These are phyloP conservation scores for Dendrobium catenatum DNA, from an alignment of 106 monocot genomes.

Conservation along the genomic window DNA sequence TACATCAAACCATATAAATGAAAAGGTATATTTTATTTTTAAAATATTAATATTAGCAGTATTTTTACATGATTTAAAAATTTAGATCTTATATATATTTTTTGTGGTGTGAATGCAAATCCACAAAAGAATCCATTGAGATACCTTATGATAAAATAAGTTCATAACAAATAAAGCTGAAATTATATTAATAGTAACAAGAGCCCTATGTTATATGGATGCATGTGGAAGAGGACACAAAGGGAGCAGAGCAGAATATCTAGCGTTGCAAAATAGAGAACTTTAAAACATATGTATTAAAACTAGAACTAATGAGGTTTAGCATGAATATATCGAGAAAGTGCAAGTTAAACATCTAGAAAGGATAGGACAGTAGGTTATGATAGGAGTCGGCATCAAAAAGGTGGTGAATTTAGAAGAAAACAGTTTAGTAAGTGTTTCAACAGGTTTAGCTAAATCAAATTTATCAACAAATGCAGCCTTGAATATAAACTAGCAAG, in stretches of 20 bases:
- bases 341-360: background rate
- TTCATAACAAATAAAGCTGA: background rate
- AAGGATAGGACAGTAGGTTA: background rate
- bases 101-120: too few species aligned
- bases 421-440: background rate
- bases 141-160: background rate
- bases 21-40: too few species aligned
- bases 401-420: background rate
- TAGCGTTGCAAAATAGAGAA: background rate
- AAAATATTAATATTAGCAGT: too few species aligned
- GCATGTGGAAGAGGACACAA: background rate
- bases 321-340: background rate
- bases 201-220: background rate
- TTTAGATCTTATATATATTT: too few species aligned
- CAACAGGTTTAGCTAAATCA: background rate
- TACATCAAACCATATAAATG: too few species aligned
- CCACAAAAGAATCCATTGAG: background rate
- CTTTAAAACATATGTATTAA: background rate
- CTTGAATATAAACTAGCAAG: background rate
- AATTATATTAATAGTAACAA: background rate
- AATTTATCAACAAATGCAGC: background rate
- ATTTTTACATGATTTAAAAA: too few species aligned
- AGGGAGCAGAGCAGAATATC: background rate
- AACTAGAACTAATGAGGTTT: background rate
- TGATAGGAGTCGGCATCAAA: background rate